Evolutionary conservation across 208 protist genomes (phyloP).

Genomic region (Acanthamoeba triangularis): DNA sequence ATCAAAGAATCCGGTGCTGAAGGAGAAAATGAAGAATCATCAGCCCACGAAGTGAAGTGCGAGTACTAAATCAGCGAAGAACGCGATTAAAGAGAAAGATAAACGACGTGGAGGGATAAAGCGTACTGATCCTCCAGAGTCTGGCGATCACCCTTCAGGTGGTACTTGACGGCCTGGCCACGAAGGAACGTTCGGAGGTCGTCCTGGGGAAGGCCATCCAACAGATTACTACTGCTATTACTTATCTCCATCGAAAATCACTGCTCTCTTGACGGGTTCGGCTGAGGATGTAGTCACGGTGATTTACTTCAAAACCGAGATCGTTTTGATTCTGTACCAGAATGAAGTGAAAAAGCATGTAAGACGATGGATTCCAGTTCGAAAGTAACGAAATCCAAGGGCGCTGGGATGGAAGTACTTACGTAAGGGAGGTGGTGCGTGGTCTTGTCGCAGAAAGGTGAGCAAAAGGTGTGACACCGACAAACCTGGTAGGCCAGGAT

Average conservation of each 20-base stretch:
- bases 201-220: background rate
- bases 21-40: too few relatives aligned
- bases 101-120: too few relatives aligned
- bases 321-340: background rate
- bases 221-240: conserved; percentile 3
- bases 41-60: too few relatives aligned
- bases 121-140: conserved; percentile 47
- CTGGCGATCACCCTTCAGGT: conserved; percentile 69
- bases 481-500: too few relatives aligned
- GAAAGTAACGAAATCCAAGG: background rate
- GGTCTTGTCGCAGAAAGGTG: background rate
- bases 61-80: too few relatives aligned
- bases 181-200: conserved; percentile 43
- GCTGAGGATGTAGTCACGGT: background rate
- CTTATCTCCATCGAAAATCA: background rate
- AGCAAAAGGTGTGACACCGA: too few relatives aligned
- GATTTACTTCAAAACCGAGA: background rate
- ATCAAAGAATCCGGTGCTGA: conserved; percentile 54
- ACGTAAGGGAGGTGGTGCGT: background rate
- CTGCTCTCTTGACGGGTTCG: background rate
- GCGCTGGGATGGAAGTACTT: too few relatives aligned
- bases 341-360: background rate
- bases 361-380: too few relatives aligned
- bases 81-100: too few relatives aligned
- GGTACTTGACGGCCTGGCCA: conserved; percentile 50